Evolutionary conservation across 257 asterid species (phyloP).

Genomic region (Salvia miltiorrhiza): DNA sequence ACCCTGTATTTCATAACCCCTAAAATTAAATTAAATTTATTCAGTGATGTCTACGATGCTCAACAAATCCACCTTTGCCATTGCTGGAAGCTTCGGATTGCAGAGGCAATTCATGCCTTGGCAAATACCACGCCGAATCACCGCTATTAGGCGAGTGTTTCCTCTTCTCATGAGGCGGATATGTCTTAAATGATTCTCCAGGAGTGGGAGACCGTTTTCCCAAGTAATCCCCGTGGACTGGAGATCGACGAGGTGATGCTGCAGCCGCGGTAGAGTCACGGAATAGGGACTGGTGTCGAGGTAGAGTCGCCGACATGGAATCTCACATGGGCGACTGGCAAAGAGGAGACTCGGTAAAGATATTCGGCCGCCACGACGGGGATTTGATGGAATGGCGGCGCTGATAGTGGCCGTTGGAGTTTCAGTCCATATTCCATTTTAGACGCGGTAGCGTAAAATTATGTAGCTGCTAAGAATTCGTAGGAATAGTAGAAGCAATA

Average conservation of each 20-base stretch:
- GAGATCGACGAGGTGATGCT: constrained; percentile 26
- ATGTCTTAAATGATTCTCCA: constrained; percentile 31
- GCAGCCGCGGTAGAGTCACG: constrained; percentile 11
- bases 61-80: constrained; percentile 31
- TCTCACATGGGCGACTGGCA: constrained; percentile 47
- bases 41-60: constrained; percentile 28
- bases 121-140: constrained; percentile 27
- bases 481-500: constrained; percentile 53
- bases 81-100: constrained; percentile 26
- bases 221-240: constrained; percentile 26
- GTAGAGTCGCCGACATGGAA: constrained; percentile 27
- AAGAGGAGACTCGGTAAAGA: constrained; percentile 41
- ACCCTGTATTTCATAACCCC: too few relatives aligned
- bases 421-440: constrained; percentile 64
- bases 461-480: constrained; percentile 69
- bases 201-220: constrained; percentile 31
- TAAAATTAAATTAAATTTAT: too few relatives aligned
- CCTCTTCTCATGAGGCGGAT: constrained; percentile 27
- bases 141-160: constrained; percentile 26
- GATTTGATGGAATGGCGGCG: constrained; percentile 60
- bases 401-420: constrained; percentile 36
- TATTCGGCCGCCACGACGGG: constrained; percentile 36
- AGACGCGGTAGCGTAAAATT: constrained; percentile 58
- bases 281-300: constrained; percentile 32
- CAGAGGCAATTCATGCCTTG: constrained; percentile 31